Base-by-base conservation (phyloP, 352 stramenopile species). In the Stramenopiles sp. region DNA sequence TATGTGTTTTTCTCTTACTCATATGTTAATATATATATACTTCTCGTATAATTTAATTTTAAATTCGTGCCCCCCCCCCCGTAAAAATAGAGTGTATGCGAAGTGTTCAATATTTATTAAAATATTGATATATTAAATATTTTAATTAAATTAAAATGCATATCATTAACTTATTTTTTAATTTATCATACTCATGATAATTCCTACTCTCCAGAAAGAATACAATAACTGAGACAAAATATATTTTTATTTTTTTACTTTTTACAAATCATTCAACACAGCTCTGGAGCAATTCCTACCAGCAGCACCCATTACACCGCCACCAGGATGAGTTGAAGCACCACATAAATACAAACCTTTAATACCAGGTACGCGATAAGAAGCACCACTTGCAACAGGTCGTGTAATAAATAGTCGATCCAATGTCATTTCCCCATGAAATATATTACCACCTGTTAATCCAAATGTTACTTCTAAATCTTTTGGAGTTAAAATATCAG, bases 361-460 rank as follows among this genome's bases (percentile, higher is more conserved):
- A 78, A 95, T 85, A 20, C 53, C 53, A 0, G 89, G 89, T 13
- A 89, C 88, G n/a, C 90, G 87, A 69, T 95, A 93, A 80, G 87
- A 86, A 6, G 88, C 91, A 78, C 90, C 91, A 0, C 90, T 90
- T 30, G 86, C 82, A 78, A 93, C 90, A 1, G 90, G 90, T 0
- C 90, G 86, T 83, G 91, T 89, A 87, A 89, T 95, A 63, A 92
- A 92, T 27, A 95, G 84, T 88, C 95, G 90, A 53, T 95, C 88
- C n/a, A 96, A 83, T 0, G 88, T 86, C 87, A 95, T 90, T 1
- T 90, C 88, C 6, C 91, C 90, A 32, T 95, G 90, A 53, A 94
- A 95, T 63, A 95, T 95, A 73, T 95, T 95, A 4, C 90, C 90
- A 53, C 83, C 86, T 4, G 87, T 88, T 29, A 95, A 85, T 20